Conservation (phyloP, 2,329 filamentous ascomycete genomes). For the Hypoxylon sp. region DNA sequence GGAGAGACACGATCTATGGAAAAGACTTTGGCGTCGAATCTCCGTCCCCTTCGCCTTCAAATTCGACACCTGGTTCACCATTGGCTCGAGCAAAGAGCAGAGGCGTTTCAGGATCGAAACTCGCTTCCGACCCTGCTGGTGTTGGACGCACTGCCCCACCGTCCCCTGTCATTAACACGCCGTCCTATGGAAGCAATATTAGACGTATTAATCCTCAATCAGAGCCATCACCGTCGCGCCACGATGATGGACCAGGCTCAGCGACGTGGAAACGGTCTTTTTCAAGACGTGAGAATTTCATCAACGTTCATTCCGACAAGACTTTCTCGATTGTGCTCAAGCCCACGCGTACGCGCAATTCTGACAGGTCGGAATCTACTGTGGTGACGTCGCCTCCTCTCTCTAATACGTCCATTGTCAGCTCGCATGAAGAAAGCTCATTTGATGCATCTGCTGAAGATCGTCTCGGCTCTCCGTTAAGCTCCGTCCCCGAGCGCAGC, state of each 20-base stretch:
- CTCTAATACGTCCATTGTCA: constrained; percentile 61
- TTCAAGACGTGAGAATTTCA: constrained; percentile 60
- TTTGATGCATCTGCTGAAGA: constrained; percentile 62
- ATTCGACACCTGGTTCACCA: constrained; percentile 52
- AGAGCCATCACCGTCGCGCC: constrained; percentile 41
- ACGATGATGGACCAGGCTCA: constrained; percentile 46
- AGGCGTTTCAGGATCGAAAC: constrained; percentile 63
- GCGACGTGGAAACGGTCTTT: constrained; percentile 50
- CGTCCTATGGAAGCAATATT: constrained; percentile 57
- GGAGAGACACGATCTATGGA: constrained; percentile 42
- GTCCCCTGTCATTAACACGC: constrained; percentile 55
- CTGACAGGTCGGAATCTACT: constrained; percentile 52
- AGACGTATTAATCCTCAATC: constrained; percentile 56
- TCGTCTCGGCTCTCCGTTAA: constrained; percentile 63
- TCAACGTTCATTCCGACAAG: constrained; percentile 68
- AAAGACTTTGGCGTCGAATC: constrained; percentile 49
- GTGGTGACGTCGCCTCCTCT: constrained; percentile 58
- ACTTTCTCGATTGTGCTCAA: constrained; percentile 67
- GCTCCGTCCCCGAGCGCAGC: constrained; percentile 61
- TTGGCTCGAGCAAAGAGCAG: constrained; percentile 56
- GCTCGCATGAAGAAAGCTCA: constrained; percentile 64
- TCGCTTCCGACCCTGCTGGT: constrained; percentile 53
- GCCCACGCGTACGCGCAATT: constrained; percentile 44
- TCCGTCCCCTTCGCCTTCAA: constrained; percentile 51
- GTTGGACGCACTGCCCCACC: constrained; percentile 53